Conservation (phyloP, 768 basidiomycete genomes). For the Tylopilus sp. region DNA sequence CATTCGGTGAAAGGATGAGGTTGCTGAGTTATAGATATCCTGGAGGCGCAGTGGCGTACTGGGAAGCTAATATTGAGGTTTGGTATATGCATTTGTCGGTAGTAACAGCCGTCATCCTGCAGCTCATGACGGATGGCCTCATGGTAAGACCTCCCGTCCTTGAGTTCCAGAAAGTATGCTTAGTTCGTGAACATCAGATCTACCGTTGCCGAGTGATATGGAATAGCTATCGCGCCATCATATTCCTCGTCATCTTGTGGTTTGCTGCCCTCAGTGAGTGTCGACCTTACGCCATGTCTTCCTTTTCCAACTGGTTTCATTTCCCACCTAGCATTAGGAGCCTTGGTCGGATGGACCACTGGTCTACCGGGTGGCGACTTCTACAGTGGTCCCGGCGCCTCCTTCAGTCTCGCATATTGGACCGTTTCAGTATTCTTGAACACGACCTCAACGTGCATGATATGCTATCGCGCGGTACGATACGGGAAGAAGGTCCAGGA, state of each 20-base stretch:
- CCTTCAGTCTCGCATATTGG: slow-evolving; percentile 16
- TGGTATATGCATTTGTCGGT: slow-evolving; percentile 27
- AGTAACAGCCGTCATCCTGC: not conserved
- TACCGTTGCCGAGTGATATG: not conserved
- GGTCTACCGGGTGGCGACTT: slow-evolving; percentile 10
- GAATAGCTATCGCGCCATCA: not conserved
- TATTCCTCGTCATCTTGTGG: not conserved
- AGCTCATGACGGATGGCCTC: slow-evolving; percentile 14
- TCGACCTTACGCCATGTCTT: not conserved
- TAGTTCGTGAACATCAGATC: slow-evolving; percentile 27
- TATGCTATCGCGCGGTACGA: slow-evolving; percentile 16
- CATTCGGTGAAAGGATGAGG: slow-evolving; percentile 37
- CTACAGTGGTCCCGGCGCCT: slow-evolving; percentile 1
- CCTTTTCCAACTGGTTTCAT: not conserved
- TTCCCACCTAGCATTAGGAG: slow-evolving; percentile 11
- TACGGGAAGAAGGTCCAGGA: slow-evolving; percentile 3
- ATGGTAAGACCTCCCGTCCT: slow-evolving; percentile 4
- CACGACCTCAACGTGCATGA: slow-evolving; percentile 3
- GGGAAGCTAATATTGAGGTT: slow-evolving; percentile 17
- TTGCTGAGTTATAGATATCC: slow-evolving; percentile 31
- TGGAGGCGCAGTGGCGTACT: slow-evolving; percentile 34
- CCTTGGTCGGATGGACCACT: slow-evolving; percentile 7
- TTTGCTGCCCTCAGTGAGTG: not conserved
- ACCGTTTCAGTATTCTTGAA: not conserved
- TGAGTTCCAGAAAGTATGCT: not conserved